Base-by-base conservation (phyloP, 2,329 filamentous ascomycete species). In the Epichloe amarillans region DNA sequence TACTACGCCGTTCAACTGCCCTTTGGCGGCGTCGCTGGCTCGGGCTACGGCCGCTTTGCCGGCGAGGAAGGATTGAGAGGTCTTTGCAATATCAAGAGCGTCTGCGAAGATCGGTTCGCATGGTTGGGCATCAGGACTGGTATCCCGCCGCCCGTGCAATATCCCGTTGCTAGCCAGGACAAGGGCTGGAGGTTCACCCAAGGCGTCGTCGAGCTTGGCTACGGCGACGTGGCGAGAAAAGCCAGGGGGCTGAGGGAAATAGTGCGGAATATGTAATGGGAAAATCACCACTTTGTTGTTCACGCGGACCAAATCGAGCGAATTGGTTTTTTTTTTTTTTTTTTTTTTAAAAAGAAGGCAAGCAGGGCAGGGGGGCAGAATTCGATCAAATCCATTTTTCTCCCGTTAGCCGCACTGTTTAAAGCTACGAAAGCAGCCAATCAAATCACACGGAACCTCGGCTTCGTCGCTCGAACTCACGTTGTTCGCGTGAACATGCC, bases 1-100 rank as follows among this genome's bases (percentile, higher is more conserved):
- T 96, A 83, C 66, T 98, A 98, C 64, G 88, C 91, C 49, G 90
- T 95, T 7, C 89, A 95, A 68, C 71, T 98, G 39, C 93, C 93
- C 0, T 98, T 98, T 67, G 93, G 93, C 38, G 93, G 90, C 50
- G 82, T 87, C n/a, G 82, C 80, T 52, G 91, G 89, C 1, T 94
- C 86, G 23, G 93, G 87, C 0, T 97, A 97, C 65, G 93, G 93
- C 1, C 77, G 91, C 3, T 98, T 98, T 68, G 91, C 88, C 0
- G 93, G 89, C 23, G 83, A 86, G 57, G 93, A 98, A 65, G 93
- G 93, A 0, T 69, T 98, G 21, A 76, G 88, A 37, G 83, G 83
- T 3, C 64, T 98, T 50, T 95, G 88, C 66, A 96, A 97, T 67
- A 66, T 82, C 56, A 98, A 98, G 72, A 82, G 84, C 51, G 73